Conservation (phyloP, 805 yeast species). For the Candida wancherniae region DNA sequence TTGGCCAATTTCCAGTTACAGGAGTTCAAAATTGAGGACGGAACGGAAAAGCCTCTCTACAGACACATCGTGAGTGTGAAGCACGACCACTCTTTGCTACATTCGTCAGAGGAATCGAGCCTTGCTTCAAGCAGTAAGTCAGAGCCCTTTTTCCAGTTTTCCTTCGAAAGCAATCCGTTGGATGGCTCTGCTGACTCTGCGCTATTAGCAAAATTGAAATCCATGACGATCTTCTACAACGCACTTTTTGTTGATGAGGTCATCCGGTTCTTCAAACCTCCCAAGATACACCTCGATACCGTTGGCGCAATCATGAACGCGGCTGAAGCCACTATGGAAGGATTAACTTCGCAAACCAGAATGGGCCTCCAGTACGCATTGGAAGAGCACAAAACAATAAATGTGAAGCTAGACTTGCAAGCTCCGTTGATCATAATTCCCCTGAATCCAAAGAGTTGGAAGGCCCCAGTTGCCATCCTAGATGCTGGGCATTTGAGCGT, state of each 20-base stretch:
- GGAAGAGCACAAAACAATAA: constrained; percentile 89
- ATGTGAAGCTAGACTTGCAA: constrained; percentile 81
- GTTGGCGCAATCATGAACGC: constrained; percentile 88
- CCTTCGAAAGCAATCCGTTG: constrained; percentile 82
- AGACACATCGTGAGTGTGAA: constrained; percentile 85
- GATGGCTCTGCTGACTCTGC: constrained; percentile 80
- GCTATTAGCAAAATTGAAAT: constrained; percentile 65
- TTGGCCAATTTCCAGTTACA: constrained; percentile 67
- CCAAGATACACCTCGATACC: constrained; percentile 79
- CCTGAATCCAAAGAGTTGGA: constrained; percentile 68
- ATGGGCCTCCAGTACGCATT: constrained; percentile 89
- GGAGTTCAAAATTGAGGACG: constrained; percentile 84
- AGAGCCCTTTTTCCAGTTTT: constrained; percentile 74
- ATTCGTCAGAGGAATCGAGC: constrained; percentile 13
- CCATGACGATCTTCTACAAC: constrained; percentile 88
- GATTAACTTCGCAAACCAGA: constrained; percentile 81
- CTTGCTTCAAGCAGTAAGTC: constrained; percentile 5
- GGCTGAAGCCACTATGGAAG: constrained; percentile 93
- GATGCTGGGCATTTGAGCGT: constrained; percentile 96
- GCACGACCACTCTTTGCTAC: constrained; percentile 44
- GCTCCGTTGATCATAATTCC: constrained; percentile 92
- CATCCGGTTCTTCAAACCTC: constrained; percentile 76
- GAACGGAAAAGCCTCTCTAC: constrained; percentile 72
- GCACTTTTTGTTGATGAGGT: constrained; percentile 77
- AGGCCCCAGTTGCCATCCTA: constrained; percentile 82